Evolutionary conservation across 2,329 filamentous ascomycete species (phyloP), one percentile per base, ranked within the genome.

Genomic region (Truncatella angustata): DNA sequence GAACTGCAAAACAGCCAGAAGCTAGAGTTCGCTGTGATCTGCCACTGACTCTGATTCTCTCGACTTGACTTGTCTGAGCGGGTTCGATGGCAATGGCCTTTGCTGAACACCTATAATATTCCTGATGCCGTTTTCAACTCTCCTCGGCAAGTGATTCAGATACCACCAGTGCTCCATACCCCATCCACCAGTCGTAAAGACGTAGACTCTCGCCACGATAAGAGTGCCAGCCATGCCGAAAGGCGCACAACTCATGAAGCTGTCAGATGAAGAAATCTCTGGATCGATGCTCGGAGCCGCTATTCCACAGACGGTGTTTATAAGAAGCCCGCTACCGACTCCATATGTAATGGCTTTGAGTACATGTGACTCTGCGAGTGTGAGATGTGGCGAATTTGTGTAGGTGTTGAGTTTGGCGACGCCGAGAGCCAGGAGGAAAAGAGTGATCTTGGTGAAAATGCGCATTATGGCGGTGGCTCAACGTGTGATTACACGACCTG

Each of bases 241-340:
- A 7, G 53, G 53, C 39, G 53, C 44, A 45, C 53, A 54, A 6
- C 49, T 46, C 44, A 45, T 39, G 37, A 54, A 51, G 34, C 45
- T 50, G 24, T 50, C 50, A 21, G 40, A 43, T 7, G 49, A 28
- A n/a, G 50, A 11, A 18, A 54, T 43, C 30, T 52, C 32, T n/a
- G 39, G 37, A 45, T 54, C 53, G 3, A 54, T 21, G n/a, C 20
- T n/a, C 5, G 49, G 53, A 11, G 53, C 53, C 12, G 35, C 42
- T 12, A 52, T 35, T 12, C 49, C 53, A 49, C 53, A 54, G 18
- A 45, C 28, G 23, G 46, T 50, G 40, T 54, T 54, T 42, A 50
- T 39, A 12, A 45, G 37, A 9, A 54, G 24, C 3, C 53, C 49
- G 24, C 32, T 20, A 20, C 49, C 50, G 34, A 52, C 16, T 9